Evolutionary conservation across 495 filamentous ascomycete species (phyloP).

Genomic region (Thermothielavioides terrestris): DNA sequence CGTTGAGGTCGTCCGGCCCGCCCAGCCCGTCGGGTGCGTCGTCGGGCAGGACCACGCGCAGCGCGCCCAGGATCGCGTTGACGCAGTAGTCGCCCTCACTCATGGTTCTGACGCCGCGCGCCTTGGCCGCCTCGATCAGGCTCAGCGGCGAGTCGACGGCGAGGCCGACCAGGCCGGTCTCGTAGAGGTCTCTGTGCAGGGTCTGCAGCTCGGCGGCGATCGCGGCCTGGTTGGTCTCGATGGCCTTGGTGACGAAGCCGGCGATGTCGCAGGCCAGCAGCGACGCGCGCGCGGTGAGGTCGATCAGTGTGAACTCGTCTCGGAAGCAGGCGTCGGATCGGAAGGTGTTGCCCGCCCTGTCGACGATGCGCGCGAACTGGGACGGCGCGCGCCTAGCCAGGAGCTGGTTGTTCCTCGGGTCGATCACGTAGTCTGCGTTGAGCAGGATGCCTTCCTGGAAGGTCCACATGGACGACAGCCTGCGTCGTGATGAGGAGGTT

Average conservation of each 20-base stretch:
- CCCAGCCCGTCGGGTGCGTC: not conserved
- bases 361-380: not conserved
- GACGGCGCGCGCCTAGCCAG: not conserved
- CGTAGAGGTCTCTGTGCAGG: not conserved
- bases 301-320: not conserved
- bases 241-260: not conserved
- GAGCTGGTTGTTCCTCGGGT: not conserved
- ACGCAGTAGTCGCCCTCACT: not conserved
- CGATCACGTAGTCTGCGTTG: not conserved
- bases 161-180: not conserved
- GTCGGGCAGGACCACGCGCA: not conserved
- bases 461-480: not conserved
- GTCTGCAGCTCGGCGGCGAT: not conserved
- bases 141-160: not conserved
- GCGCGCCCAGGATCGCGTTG: not conserved
- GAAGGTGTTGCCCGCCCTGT: not conserved
- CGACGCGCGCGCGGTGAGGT: not conserved
- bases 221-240: not conserved
- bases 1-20: not conserved
- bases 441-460: not conserved
- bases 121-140: not conserved
- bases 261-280: not conserved
- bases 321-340: not conserved
- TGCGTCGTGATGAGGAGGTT: not conserved
- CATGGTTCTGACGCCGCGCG: not conserved